A percentile compares a stretch with the other conserved stretches of the same genome.
Evolutionary conservation across 805 yeast genomes (phyloP).

Genomic region (Kodamaea nitidulidarum): DNA sequence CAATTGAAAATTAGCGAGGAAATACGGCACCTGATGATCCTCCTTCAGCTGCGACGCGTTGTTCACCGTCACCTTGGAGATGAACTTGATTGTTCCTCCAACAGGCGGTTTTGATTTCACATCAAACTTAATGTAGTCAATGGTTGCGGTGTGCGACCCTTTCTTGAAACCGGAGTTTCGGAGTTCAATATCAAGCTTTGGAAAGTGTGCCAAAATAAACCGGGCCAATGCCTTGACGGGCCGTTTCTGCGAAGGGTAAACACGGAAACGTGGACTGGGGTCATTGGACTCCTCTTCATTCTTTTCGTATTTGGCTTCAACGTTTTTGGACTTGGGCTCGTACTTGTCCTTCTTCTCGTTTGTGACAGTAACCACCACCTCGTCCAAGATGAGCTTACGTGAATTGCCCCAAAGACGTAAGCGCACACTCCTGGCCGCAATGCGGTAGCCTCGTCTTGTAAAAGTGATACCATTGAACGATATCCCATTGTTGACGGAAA

Average conservation of each 20-base stretch:
- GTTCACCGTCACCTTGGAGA: slow-evolving; percentile 12
- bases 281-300: too few species aligned
- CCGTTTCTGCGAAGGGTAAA: slow-evolving; percentile 17
- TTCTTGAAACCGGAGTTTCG: slow-evolving; percentile 10
- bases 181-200: slow-evolving; percentile 22
- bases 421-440: slow-evolving; percentile 23
- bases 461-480: slow-evolving; percentile 30
- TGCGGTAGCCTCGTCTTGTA: slow-evolving; percentile 9
- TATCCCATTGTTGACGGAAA: slow-evolving; percentile 37
- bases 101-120: slow-evolving; percentile 18
- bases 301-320: too few species aligned
- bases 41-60: slow-evolving; percentile 10
- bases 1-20: slow-evolving; percentile 8
- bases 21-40: slow-evolving; percentile 7
- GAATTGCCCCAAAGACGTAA: slow-evolving; percentile 39
- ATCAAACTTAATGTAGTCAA: slow-evolving; percentile 21
- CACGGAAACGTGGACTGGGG: slow-evolving; percentile 1
- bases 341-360: not conserved
- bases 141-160: slow-evolving; percentile 5
- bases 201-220: slow-evolving; percentile 17
- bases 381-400: slow-evolving; percentile 28
- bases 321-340: not conserved
- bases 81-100: slow-evolving; percentile 16
- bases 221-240: slow-evolving; percentile 9
- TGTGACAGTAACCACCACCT: slow-evolving; percentile 15